Evolutionary conservation across 164 flowering plant genomes (phyloP).

Genomic region (Liquidambar formosana): DNA sequence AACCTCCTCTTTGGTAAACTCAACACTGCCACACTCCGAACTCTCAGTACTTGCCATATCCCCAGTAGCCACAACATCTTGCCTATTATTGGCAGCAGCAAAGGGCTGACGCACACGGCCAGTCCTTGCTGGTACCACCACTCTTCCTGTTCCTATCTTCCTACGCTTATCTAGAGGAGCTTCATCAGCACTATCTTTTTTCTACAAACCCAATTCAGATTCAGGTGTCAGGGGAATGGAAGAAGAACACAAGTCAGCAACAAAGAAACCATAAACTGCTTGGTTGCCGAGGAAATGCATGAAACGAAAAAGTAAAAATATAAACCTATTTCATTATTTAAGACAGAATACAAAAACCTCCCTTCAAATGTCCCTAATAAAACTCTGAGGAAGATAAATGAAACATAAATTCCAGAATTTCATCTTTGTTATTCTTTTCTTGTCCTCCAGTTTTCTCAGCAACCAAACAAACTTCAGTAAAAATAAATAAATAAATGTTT

Average conservation of each 20-base stretch:
- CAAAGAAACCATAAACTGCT: too few relatives aligned
- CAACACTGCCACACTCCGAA: constrained; percentile 60
- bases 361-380: too few relatives aligned
- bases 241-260: too few relatives aligned
- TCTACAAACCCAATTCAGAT: constrained; percentile 18
- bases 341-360: too few relatives aligned
- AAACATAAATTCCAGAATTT: too few relatives aligned
- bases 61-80: constrained; percentile 35
- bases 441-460: not conserved
- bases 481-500: too few relatives aligned
- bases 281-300: too few relatives aligned
- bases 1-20: constrained; percentile 78
- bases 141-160: constrained; percentile 44
- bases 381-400: too few relatives aligned
- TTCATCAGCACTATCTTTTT: constrained; percentile 43
- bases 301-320: too few relatives aligned
- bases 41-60: constrained; percentile 49
- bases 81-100: constrained; percentile 57
- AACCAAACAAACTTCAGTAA: not conserved
- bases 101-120: constrained; percentile 55
- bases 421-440: not conserved
- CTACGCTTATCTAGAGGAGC: constrained; percentile 53
- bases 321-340: too few relatives aligned
- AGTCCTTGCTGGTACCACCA: constrained; percentile 52
- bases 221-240: too few relatives aligned